Conservation (phyloP, 2,329 filamentous ascomycete species). For the Cercospora zeina region DNA sequence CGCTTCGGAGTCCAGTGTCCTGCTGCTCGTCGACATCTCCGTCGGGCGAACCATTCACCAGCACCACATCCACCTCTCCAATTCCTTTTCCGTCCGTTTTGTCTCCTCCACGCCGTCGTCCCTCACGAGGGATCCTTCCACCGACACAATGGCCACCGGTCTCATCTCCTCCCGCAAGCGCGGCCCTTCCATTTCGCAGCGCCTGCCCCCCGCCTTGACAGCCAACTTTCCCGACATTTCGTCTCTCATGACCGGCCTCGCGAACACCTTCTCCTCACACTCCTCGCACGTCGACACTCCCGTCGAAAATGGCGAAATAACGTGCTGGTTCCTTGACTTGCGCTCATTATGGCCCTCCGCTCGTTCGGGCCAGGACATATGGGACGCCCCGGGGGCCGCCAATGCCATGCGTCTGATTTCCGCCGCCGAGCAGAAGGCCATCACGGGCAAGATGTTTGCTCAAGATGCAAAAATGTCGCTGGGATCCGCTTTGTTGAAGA, state of each 20-base stretch:
- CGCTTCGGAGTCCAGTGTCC: neutral
- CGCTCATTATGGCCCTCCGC: conserved; percentile 49
- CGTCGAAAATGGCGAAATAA: conserved; percentile 37
- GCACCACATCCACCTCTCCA: no score
- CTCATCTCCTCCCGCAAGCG: conserved; percentile 29
- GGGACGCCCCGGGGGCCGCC: conserved; percentile 45
- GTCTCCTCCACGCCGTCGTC: conserved; percentile 17
- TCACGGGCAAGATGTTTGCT: conserved; percentile 55
- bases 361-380: conserved; percentile 41
- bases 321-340: conserved; percentile 54
- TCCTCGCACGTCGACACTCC: conserved; percentile 18
- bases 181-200: conserved; percentile 23
- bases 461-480: conserved; percentile 72
- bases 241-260: conserved; percentile 29
- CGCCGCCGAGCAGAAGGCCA: conserved; percentile 57
- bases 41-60: neutral
- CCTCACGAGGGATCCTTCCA: conserved; percentile 15
- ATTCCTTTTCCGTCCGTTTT: conserved; percentile 6
- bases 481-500: conserved; percentile 72
- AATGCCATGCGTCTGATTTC: conserved; percentile 48
- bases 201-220: conserved; percentile 24
- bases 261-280: conserved; percentile 23
- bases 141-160: conserved; percentile 18
- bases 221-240: conserved; percentile 29
- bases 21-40: neutral